These are phyloP conservation scores for Leptodermis oblonga DNA, from an alignment of 257 asterid genomes.

Conservation along the genomic window DNA sequence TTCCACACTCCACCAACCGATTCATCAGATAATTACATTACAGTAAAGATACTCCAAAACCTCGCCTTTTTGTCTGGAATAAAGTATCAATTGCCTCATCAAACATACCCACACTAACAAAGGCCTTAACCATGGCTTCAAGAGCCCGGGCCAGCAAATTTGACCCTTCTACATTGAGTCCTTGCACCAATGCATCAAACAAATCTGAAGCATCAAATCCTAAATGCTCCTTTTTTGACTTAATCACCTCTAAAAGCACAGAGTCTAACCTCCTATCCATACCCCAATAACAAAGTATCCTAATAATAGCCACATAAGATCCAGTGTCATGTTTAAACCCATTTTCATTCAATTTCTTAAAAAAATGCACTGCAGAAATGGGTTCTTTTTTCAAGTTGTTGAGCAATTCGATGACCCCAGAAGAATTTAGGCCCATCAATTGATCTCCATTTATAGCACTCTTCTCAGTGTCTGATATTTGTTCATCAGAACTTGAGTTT, in stretches of 20 bases:
- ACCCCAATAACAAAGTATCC: constrained; percentile 43
- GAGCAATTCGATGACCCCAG: constrained; percentile 52
- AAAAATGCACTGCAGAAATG: constrained; percentile 40
- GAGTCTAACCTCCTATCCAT: constrained; percentile 18
- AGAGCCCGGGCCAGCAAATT: constrained; percentile 45
- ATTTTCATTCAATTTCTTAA: constrained; percentile 35
- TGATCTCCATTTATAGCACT: constrained; percentile 5
- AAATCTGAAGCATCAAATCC: constrained; percentile 34
- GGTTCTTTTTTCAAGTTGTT: constrained; percentile 47
- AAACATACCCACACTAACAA: constrained; percentile 54
- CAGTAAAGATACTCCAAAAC: constrained; percentile 43
- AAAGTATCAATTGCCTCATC: constrained; percentile 58
- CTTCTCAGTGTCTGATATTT: constrained; percentile 4
- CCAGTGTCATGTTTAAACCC: constrained; percentile 34
- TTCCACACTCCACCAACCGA: constrained; percentile 50
- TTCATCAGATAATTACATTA: constrained; percentile 67
- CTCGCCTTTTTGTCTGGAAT: constrained; percentile 37
- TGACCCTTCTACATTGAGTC: constrained; percentile 35
- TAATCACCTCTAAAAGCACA: constrained; percentile 37
- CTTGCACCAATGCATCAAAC: constrained; percentile 59
- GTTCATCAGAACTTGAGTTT: constrained; percentile 52
- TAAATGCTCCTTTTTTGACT: constrained; percentile 27
- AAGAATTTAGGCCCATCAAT: constrained; percentile 27
- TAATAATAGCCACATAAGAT: constrained; percentile 53
- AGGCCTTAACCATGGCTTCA: constrained; percentile 52